Percentiles rank a stretch among this genome's conserved stretches.
phyloP scores from a whole-genome alignment of 2,329 filamentous ascomycete species.

The Rutstroemia sp. region DNA sequence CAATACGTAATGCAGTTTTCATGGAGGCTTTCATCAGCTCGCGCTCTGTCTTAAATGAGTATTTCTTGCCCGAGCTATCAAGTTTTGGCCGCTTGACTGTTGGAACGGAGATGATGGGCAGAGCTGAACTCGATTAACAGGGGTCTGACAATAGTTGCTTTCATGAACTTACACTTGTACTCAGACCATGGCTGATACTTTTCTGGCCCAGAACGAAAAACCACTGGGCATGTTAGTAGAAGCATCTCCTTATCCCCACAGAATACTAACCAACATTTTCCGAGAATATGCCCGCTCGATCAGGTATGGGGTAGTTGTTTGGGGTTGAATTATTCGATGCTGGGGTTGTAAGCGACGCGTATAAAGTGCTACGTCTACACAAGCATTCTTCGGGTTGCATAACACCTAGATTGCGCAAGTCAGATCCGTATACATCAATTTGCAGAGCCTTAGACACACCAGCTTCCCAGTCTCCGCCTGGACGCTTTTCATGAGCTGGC shows the following conservation, averaged over 20 bases:
- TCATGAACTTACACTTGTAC: slow-evolving; percentile 33
- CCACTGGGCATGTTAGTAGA: slow-evolving; percentile 37
- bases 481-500: slow-evolving; percentile 63
- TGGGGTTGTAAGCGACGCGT: slow-evolving; percentile 57
- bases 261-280: slow-evolving; percentile 52
- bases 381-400: slow-evolving; percentile 65
- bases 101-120: slow-evolving; percentile 68
- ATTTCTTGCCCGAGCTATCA: slow-evolving; percentile 56
- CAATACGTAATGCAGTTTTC: slow-evolving; percentile 62
- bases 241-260: neutral
- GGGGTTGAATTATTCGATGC: slow-evolving; percentile 39
- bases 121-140: slow-evolving; percentile 26
- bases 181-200: slow-evolving; percentile 51
- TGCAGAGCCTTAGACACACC: slow-evolving; percentile 29
- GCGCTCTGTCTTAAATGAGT: slow-evolving; percentile 64
- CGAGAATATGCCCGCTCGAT: slow-evolving; percentile 62
- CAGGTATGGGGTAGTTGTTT: slow-evolving; percentile 64
- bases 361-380: slow-evolving; percentile 66
- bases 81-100: slow-evolving; percentile 69
- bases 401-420: slow-evolving; percentile 34
- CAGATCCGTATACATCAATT: neutral
- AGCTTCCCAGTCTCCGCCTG: slow-evolving; percentile 76
- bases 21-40: slow-evolving; percentile 69
- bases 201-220: slow-evolving; percentile 62
- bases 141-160: neutral